Evolutionary conservation across 345 rosid species (phyloP), one percentile per base, ranked within the genome.

Genomic region (Heritiera fomes): DNA sequence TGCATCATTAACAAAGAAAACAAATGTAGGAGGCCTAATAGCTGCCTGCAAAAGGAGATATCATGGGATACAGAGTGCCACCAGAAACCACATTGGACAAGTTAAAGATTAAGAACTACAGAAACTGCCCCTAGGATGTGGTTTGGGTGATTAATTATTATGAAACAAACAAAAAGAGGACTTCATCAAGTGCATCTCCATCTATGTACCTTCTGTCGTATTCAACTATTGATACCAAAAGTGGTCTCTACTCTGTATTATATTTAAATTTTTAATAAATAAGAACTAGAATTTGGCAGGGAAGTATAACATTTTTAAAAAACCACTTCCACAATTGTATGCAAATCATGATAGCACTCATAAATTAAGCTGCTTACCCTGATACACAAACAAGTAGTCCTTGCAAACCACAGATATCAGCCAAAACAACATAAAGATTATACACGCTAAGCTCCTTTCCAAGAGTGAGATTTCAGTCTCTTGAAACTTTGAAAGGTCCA

Each of bases 11-110:
- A 93, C 97, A 70, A 95, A 95, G 92, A 93, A 92, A 77, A 95
- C 98, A 81, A 95, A 95, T 64, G 97, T 93, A 56, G 99, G 99
- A 50, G 97, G 99, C 82, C 99, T 92, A 72, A 93, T 87, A 68
- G 96, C 99, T 79, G 99, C 99, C 98, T 93, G 93, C 86, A 84
- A 75, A 61, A 78, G 49, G 62, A 80, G 62, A 73, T 60, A 49
- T 34, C 9, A 79, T 73, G 68, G 23, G 75, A 59, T 45, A 63
- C 45, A 18, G 43, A 30, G 47, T 45, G 41, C 56, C 8, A 50
- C 43, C 30, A 50, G 9, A 77, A 12, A 58, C 34, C 14, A 59
- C 18, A 56, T 17, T 34, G 34, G 11, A 20, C 75, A 20, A 76
- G 9, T 18, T 45, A 30, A 18, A 38, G 17, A 30, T 9, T 17